Evolutionary conservation across 768 basidiomycete genomes (phyloP), one percentile per base, ranked within the genome.

Genomic region (Mycena polygramma): DNA sequence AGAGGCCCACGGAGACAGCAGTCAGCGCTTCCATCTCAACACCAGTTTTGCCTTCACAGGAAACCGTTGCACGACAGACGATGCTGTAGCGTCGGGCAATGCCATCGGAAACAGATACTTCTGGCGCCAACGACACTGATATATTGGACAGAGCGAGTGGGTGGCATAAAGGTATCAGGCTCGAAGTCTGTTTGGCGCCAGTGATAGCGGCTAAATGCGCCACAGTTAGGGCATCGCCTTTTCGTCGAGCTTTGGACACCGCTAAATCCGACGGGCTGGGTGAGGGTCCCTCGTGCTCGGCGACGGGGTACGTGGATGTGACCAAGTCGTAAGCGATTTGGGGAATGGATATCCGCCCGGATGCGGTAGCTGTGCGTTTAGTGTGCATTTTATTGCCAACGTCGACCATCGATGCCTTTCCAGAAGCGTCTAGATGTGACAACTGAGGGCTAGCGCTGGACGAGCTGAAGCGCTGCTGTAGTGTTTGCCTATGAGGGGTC

Each of bases 21-120:
- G 91, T 94, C 65, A 97, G 78, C 26, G 95, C 96, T 81, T 98
- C 97, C 93, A 98, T 96, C 83, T 96, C 94, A 22, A 96, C 94
- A 7, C 96, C 93, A 17, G 95, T 95, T 78, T 90, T 91, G 17
- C 94, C 93, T 78, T 91, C 88, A 73, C 92, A 93, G 48, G 90
- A 84, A 43, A 94, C 93, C 10, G 88, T 91, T 30, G 91, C 93
- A 43, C 81, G 79, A 73, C 92, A 94, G 37, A 85, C 73, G 59
- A 95, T 88, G 74, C 84, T 88, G 79, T 86, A 85, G 64, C 76
- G 81, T 60, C 73, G 58, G 26, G 48, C 30, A 37, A 52, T 49
- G 45, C 61, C 37, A 49, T 74, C 59, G 48, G 70, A 68, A 51
- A 66, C 63, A 30, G 72, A 68, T 10, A 71, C 74, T 68, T 89